Conservation (phyloP, 129 eudicot genomes). For the Erigeron canadensis region DNA sequence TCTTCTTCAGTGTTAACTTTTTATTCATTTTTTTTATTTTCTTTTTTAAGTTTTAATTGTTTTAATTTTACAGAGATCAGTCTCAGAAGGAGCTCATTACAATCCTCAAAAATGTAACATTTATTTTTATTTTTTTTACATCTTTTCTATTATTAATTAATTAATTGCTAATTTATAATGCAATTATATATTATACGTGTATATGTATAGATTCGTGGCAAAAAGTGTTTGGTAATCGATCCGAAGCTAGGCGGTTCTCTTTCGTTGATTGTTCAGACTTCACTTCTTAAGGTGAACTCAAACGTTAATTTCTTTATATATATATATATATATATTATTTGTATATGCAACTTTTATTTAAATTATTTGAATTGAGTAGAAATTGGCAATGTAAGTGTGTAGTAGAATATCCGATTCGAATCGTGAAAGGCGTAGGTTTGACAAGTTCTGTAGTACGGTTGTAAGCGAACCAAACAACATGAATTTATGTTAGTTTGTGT, state of each 20-base stretch:
- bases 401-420: background rate
- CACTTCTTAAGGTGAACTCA: constrained; percentile 70
- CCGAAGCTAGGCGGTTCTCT: constrained; percentile 91
- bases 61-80: constrained; percentile 58
- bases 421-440: background rate
- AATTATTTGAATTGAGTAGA: background rate
- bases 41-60: constrained; percentile 7
- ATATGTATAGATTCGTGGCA: constrained; percentile 73
- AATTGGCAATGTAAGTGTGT: constrained; percentile 5
- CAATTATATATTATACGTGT: background rate
- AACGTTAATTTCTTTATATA: background rate
- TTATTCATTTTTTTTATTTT: background rate
- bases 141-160: no score
- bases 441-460: no score
- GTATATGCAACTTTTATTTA: background rate
- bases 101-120: constrained; percentile 50
- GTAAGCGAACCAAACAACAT: no score
- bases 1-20: background rate
- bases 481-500: no score
- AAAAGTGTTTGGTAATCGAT: constrained; percentile 90
- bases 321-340: background rate
- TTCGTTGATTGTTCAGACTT: constrained; percentile 74
- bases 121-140: no score
- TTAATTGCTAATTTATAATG: no score
- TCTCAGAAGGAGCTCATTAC: constrained; percentile 79